Conservation (phyloP, 1,284 basidiomycete genomes). For the Mycena citricolor region DNA sequence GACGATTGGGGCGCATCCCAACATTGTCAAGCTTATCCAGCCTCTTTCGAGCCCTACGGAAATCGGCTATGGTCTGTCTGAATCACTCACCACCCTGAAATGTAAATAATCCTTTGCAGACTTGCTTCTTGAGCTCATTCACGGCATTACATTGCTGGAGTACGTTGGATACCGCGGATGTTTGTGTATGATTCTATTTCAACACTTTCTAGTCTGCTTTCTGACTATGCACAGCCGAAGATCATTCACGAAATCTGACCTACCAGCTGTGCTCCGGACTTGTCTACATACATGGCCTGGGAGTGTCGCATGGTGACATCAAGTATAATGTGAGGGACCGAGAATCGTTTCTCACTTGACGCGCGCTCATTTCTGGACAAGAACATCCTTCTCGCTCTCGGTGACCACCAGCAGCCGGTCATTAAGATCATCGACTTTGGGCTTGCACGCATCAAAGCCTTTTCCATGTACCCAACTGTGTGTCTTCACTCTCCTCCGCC, state of each 20-base stretch:
- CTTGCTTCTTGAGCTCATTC: conserved; percentile 64
- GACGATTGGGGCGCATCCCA: no score
- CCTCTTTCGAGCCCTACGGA: no score
- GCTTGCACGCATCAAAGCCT: conserved; percentile 43
- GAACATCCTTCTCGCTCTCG: conserved; percentile 60
- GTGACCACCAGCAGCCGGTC: conserved; percentile 43
- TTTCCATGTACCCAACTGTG: conserved; percentile 1
- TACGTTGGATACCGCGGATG: conserved; percentile 45
- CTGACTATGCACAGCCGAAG: conserved; percentile 40
- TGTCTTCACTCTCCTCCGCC: background rate
- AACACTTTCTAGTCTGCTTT: background rate
- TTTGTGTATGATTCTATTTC: conserved; percentile 40
- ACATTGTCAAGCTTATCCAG: no score
- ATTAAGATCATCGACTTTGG: conserved; percentile 82
- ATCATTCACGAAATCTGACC: conserved; percentile 45
- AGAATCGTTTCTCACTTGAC: background rate
- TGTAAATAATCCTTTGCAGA: conserved; percentile 42
- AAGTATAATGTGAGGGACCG: conserved; percentile 71
- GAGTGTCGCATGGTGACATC: conserved; percentile 75
- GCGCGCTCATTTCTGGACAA: no score
- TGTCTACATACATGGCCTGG: conserved; percentile 57
- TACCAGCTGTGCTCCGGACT: conserved; percentile 60
- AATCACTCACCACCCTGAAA: no score
- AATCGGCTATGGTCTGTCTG: no score
- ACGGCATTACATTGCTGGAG: conserved; percentile 72